Base-by-base conservation (phyloP, 345 rosid genomes). In the Salix caprea region DNA sequence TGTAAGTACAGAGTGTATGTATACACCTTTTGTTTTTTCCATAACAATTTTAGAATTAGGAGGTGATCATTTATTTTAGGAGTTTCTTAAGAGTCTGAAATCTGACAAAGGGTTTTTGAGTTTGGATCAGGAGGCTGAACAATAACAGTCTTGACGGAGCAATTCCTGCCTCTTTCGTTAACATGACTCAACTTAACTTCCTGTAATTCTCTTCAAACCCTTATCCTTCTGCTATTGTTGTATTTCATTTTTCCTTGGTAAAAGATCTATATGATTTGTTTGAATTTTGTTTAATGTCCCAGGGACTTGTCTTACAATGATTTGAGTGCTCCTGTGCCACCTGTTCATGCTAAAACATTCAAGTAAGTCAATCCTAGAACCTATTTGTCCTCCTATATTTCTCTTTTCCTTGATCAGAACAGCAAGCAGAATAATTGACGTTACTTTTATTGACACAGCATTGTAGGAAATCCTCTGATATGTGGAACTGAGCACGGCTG, bases 381-480 rank as follows among this genome's bases (percentile, higher is more conserved):
- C 60, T 73, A 9, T 69, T 40, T 66, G 70, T 66, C 68, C 69
- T 64, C n/a, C 16, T 21, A 61, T 64, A 39, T 52, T 56, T 62
- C 65, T 16, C 21, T 74, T 79, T 70, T 40, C 65, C 64, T 64
- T 68, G 68, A 69, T 72, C 54, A 34, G 32, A 79, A 42, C 46
- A 72, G 56, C 37, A 34, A 39, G 39, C 40, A 24, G 73, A 58
- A 72, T 26, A 15, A 69, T 58, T 37, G 69, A 65, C 10, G 56
- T 64, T 37, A 19, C 14, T 2, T 62, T 69, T 42, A 56, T 73
- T 54, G 61, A 67, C 69, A 76, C 89, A 96, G 97, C 85, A 87
- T 92, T 40, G 82, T 86, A 67, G 99, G 97, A n/a, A 93, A 96
- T 77, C 88, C 96, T 61, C 77, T 82, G 90, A 90, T 96, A 78